Percentiles rank a stretch among this genome's conserved stretches.
Conservation (phyloP, 441 rosid genomes). For the Adansonia madagascariensis region DNA sequence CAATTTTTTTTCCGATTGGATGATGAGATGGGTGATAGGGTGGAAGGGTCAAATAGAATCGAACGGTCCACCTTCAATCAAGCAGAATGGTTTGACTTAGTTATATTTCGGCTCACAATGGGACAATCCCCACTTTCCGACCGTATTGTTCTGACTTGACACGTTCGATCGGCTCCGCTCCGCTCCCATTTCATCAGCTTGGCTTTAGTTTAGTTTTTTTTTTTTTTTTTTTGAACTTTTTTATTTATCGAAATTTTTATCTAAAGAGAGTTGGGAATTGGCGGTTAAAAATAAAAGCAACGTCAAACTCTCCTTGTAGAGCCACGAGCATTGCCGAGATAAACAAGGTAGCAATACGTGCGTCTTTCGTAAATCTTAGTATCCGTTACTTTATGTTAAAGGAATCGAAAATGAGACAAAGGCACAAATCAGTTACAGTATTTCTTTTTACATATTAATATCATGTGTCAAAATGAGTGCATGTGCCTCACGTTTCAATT, state of each 20-base stretch:
- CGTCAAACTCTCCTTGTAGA: background rate
- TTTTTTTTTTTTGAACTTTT: background rate
- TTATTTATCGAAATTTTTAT: background rate
- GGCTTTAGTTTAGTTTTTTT: background rate
- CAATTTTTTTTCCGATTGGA: background rate
- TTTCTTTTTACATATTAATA: slow-evolving; percentile 28
- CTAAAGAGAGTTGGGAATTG: no score
- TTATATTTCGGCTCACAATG: slow-evolving; percentile 19
- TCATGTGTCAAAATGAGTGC: slow-evolving; percentile 27
- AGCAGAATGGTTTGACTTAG: slow-evolving; percentile 34
- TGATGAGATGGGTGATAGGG: background rate
- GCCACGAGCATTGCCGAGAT: slow-evolving; percentile 37
- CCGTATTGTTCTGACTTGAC: background rate
- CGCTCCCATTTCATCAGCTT: background rate
- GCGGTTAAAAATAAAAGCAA: background rate
- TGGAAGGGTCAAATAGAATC: slow-evolving; percentile 13
- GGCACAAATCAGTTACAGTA: slow-evolving; percentile 14
- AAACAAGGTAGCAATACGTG: slow-evolving; percentile 36
- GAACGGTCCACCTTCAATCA: slow-evolving; percentile 22
- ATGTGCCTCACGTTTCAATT: slow-evolving; percentile 28
- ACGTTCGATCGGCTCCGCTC: background rate
- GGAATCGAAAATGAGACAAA: slow-evolving; percentile 15
- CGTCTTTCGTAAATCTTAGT: slow-evolving; percentile 21
- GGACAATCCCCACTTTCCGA: slow-evolving; percentile 31
- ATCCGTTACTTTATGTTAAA: slow-evolving; percentile 33